phyloP scores from a whole-genome alignment of 2,329 filamentous ascomycete genomes.

The Lojkania enalia region DNA sequence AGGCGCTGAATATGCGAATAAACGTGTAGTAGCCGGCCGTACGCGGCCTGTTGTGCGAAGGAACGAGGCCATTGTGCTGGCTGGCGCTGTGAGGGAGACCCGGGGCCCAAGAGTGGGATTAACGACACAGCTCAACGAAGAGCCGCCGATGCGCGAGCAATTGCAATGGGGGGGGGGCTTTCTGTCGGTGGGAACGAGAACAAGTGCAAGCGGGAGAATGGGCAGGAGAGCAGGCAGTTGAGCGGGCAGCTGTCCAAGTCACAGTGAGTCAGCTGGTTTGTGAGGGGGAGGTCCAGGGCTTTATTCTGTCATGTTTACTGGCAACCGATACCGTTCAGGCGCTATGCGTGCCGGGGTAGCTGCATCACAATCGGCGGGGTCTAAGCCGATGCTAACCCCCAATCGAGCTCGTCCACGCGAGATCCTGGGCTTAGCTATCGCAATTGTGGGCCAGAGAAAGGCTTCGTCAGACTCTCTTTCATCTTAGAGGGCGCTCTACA shows the following conservation, averaged over 20 bases:
- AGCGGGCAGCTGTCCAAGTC: background rate
- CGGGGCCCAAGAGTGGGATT: no score
- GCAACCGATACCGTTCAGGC: background rate
- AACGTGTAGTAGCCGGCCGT: constrained; percentile 21
- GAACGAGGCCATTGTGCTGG: constrained; percentile 35
- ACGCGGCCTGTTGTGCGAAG: constrained; percentile 32
- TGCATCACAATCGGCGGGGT: background rate
- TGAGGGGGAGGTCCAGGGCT: background rate
- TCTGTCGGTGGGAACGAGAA: no score
- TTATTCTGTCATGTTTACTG: background rate
- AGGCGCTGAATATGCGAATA: constrained; percentile 20
- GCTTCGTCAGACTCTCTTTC: background rate
- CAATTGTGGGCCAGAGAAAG: background rate
- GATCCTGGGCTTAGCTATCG: background rate
- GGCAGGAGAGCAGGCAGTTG: no score
- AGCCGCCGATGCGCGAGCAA: no score
- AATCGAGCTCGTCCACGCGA: background rate
- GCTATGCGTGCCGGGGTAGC: background rate
- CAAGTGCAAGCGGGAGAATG: background rate
- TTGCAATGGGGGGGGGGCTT: background rate
- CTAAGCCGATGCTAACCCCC: constrained; percentile 1
- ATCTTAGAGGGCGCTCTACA: constrained; percentile 1
- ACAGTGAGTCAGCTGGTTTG: background rate
- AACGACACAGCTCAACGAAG: no score
- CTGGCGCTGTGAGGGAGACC: no score